Conservation (phyloP, 768 basidiomycete genomes). For the Boletus huronensis region DNA sequence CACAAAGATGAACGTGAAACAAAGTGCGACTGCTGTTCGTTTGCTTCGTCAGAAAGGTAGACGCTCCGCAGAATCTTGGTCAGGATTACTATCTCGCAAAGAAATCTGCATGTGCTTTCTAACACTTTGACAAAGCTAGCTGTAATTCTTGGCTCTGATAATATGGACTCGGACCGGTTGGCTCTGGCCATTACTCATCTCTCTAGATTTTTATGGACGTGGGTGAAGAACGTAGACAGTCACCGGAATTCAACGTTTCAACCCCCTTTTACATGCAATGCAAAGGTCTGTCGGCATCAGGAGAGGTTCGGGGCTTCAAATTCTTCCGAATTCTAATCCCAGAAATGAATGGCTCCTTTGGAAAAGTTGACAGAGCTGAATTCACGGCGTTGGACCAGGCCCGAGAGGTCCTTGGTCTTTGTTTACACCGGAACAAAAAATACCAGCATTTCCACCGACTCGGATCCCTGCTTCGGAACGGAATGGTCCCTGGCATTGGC, state of each 20-base stretch:
- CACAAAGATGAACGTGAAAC: neutral
- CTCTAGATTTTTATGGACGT: too few relatives aligned
- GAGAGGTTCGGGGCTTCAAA: neutral
- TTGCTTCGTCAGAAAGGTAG: conserved; percentile 1
- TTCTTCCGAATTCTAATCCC: neutral
- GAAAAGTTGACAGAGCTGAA: neutral
- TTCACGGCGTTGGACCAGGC: neutral
- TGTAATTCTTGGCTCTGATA: neutral
- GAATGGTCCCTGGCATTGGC: too few relatives aligned
- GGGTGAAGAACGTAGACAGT: neutral
- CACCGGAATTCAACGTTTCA: neutral
- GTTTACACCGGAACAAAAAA: neutral
- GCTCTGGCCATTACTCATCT: neutral
- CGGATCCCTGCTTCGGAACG: neutral
- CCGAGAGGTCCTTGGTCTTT: neutral
- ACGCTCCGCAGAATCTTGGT: neutral
- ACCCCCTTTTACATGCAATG: neutral
- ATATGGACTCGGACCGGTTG: neutral
- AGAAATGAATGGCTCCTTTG: neutral
- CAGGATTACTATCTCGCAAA: neutral
- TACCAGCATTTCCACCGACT: neutral
- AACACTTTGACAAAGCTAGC: too few relatives aligned
- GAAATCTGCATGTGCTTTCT: too few relatives aligned
- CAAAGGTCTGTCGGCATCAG: neutral
- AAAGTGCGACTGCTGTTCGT: neutral